Percentiles rank a stretch among this genome's conserved stretches.
Evolutionary conservation across 345 rosid species (phyloP).

Genomic region (Bruguiera parviflora): DNA sequence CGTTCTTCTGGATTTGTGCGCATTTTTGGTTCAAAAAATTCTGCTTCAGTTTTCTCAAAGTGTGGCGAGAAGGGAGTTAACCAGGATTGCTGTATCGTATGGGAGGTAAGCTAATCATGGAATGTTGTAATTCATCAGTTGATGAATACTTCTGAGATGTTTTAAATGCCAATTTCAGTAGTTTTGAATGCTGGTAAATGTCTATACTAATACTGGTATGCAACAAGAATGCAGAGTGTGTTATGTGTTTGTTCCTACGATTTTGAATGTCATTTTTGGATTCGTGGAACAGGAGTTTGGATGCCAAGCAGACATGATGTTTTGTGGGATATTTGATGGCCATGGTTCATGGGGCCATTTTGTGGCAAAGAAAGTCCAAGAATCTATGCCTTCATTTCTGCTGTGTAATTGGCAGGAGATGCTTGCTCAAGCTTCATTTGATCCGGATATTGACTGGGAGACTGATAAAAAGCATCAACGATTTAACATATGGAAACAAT

Average conservation of each 20-base stretch:
- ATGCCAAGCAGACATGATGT: conserved; percentile 74
- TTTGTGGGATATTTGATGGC: conserved; percentile 94
- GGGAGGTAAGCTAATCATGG: conserved; percentile 58
- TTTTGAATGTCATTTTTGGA: conserved; percentile 6
- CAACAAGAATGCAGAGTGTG: too few species aligned
- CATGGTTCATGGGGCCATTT: conserved; percentile 97
- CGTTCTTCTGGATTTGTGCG: conserved; percentile 66
- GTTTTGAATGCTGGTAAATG: conserved; percentile 25
- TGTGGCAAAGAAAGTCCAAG: conserved; percentile 73
- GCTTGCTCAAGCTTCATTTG: conserved; percentile 47
- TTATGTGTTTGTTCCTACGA: not conserved
- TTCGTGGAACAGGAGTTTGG: conserved; percentile 62
- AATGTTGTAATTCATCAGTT: not conserved
- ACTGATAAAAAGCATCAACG: conserved; percentile 43
- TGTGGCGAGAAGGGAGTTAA: conserved; percentile 82
- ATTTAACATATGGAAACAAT: conserved; percentile 73
- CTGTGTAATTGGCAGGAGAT: conserved; percentile 79
- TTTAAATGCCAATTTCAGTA: not conserved
- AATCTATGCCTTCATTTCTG: conserved; percentile 64
- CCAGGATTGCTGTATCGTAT: conserved; percentile 83
- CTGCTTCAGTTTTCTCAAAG: conserved; percentile 71
- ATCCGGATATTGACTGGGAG: conserved; percentile 47
- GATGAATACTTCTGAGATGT: not conserved
- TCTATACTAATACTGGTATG: conserved; percentile 19
- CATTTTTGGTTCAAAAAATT: conserved; percentile 56